Percentiles rank a stretch among this genome's conserved stretches.
phyloP scores from a whole-genome alignment of 208 protist genomes.

The Trypanosoma rangeli region DNA sequence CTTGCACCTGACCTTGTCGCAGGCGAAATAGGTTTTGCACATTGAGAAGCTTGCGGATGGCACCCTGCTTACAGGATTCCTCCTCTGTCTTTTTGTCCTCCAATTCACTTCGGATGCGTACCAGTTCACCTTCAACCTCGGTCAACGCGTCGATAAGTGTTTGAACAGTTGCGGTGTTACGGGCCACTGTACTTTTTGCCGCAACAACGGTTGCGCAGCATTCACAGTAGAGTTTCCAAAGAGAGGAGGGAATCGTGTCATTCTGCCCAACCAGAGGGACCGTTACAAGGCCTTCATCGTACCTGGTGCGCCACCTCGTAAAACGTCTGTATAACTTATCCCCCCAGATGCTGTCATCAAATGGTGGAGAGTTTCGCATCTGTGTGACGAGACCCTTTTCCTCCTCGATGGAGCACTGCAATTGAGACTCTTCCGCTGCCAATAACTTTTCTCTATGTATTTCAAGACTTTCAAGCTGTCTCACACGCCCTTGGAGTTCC shows the following conservation, averaged over 20 bases:
- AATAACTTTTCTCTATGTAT: slow-evolving; percentile 36
- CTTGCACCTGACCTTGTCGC: slow-evolving; percentile 94
- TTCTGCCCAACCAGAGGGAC: slow-evolving; percentile 33
- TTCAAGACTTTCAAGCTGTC: slow-evolving; percentile 34
- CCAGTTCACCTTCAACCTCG: slow-evolving; percentile 30
- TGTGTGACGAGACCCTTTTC: slow-evolving; percentile 31
- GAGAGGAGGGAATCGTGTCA: slow-evolving; percentile 38
- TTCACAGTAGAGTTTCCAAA: slow-evolving; percentile 65
- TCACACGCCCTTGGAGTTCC: slow-evolving; percentile 28
- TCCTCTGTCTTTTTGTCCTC: slow-evolving; percentile 31
- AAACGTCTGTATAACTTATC: slow-evolving; percentile 79
- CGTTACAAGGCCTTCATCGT: slow-evolving; percentile 50
- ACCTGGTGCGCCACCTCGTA: slow-evolving; percentile 60
- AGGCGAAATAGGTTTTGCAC: slow-evolving; percentile 71
- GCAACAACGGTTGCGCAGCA: slow-evolving; percentile 45
- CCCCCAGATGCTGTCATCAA: slow-evolving; percentile 49
- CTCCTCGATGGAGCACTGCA: slow-evolving; percentile 42
- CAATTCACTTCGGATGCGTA: slow-evolving; percentile 21
- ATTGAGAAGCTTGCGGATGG: slow-evolving; percentile 54
- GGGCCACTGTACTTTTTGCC: slow-evolving; percentile 35
- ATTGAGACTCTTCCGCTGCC: slow-evolving; percentile 23
- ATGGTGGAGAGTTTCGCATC: slow-evolving; percentile 46
- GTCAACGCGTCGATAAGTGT: slow-evolving; percentile 24
- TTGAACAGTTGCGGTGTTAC: slow-evolving; percentile 29
- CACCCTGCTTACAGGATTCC: slow-evolving; percentile 22